phyloP scores from a whole-genome alignment of 257 asterid genomes.

The Eustoma russellianum region DNA sequence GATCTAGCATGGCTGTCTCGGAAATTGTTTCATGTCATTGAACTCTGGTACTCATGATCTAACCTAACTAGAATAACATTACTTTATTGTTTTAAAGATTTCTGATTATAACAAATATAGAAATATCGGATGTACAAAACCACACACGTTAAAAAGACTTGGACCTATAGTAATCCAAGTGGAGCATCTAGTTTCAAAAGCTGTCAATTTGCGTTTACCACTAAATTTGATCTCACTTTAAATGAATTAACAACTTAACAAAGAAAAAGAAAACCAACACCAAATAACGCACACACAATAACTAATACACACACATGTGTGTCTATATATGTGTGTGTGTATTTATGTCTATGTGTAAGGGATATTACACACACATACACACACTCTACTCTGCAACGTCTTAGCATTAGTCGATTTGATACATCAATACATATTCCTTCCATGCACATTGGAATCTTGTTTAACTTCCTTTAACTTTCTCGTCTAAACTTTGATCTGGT shows the following conservation, averaged over 20 bases:
- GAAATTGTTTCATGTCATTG: no score
- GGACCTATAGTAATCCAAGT: conserved; percentile 6
- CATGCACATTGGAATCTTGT: no score
- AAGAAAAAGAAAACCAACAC: background rate
- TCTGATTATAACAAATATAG: no score
- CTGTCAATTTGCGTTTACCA: conserved; percentile 24
- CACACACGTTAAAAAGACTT: no score
- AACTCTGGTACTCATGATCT: no score
- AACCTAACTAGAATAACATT: no score
- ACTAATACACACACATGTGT: background rate
- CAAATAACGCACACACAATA: background rate
- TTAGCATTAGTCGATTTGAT: background rate
- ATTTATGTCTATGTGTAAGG: background rate
- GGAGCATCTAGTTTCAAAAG: conserved; percentile 24
- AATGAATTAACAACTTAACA: background rate
- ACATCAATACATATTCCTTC: no score
- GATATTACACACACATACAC: background rate
- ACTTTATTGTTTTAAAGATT: no score
- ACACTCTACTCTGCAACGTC: background rate
- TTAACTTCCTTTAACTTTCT: no score
- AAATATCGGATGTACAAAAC: no score
- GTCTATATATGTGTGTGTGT: background rate
- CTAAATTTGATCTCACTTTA: conserved; percentile 24
- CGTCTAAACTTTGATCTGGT: no score
- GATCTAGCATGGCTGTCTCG: no score